phyloP scores from a whole-genome alignment of 495 filamentous ascomycete species.

The Aspergillus asperescens region DNA sequence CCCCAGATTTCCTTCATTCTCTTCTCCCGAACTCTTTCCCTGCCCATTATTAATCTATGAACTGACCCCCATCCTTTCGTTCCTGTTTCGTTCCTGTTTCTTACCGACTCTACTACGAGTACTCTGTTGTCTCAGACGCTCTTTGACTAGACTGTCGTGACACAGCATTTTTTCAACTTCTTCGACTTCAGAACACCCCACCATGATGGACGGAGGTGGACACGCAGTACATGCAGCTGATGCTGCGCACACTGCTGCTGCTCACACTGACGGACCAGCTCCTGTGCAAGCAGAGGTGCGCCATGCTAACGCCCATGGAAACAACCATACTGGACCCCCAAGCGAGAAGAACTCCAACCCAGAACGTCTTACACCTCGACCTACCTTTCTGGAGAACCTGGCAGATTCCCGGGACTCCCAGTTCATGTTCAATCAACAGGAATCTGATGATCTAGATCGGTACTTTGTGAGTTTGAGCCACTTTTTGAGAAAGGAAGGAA shows the following conservation, averaged over 20 bases:
- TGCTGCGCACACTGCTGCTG: slow-evolving; percentile 16
- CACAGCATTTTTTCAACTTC: slow-evolving; percentile 1
- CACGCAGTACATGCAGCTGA: slow-evolving; percentile 11
- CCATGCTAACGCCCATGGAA: slow-evolving; percentile 12
- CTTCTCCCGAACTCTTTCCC: neutral
- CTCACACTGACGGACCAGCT: slow-evolving; percentile 14
- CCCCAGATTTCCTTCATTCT: neutral
- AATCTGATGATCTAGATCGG: slow-evolving; percentile 38
- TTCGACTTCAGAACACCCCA: neutral
- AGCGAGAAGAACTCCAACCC: slow-evolving; percentile 26
- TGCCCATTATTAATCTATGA: neutral
- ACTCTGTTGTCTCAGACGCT: neutral
- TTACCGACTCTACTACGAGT: neutral
- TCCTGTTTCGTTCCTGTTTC: neutral
- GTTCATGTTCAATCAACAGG: slow-evolving; percentile 29
- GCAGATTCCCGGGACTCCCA: slow-evolving; percentile 34
- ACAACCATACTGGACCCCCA: neutral
- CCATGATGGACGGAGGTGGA: slow-evolving; percentile 10
- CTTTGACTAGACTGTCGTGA: slow-evolving; percentile 12
- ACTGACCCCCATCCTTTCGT: slow-evolving; percentile 8
- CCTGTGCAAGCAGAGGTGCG: slow-evolving; percentile 28
- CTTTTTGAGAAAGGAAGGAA: neutral
- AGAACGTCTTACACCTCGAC: slow-evolving; percentile 30
- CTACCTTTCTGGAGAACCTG: slow-evolving; percentile 37
- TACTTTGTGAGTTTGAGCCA: slow-evolving; percentile 37